Evolutionary conservation across 2,329 filamentous ascomycete genomes (phyloP).

Genomic region (Cryphonectria naterciae): DNA sequence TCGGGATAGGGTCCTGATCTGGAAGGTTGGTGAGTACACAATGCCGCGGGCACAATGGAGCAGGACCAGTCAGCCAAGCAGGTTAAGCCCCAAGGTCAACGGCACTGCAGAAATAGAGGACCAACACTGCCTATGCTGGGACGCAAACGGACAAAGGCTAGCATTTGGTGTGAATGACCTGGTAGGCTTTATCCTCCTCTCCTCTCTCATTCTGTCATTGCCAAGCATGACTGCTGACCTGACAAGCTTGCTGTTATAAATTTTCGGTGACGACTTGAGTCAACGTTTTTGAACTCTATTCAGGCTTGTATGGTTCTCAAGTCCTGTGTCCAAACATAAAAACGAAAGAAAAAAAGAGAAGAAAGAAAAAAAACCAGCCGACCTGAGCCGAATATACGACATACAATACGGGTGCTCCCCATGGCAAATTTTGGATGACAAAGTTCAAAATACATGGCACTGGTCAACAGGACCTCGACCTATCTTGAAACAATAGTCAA

Average conservation of each 20-base stretch:
- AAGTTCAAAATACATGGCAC: neutral
- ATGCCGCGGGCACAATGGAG: constrained; percentile 66
- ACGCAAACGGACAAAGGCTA: constrained; percentile 63
- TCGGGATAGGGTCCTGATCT: constrained; percentile 62
- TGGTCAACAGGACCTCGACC: neutral
- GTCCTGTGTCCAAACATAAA: no score
- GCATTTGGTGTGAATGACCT: constrained; percentile 67
- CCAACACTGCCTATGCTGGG: constrained; percentile 65
- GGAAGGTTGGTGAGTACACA: constrained; percentile 64
- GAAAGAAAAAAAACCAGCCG: no score
- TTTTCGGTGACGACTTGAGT: constrained; percentile 32
- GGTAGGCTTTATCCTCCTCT: constrained; percentile 47
- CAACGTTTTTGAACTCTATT: neutral
- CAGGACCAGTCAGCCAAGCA: constrained; percentile 57
- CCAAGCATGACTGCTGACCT: constrained; percentile 28
- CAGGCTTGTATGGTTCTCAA: neutral
- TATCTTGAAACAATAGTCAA: neutral
- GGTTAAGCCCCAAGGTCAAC: constrained; percentile 56
- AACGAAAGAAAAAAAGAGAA: no score
- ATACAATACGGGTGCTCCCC: neutral
- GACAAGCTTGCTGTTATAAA: constrained; percentile 38
- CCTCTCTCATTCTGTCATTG: neutral
- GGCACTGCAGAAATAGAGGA: constrained; percentile 62
- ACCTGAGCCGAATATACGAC: neutral
- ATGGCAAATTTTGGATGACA: neutral